Base-by-base conservation (phyloP, 2,329 filamentous ascomycete genomes). In the Microsporum canis region DNA sequence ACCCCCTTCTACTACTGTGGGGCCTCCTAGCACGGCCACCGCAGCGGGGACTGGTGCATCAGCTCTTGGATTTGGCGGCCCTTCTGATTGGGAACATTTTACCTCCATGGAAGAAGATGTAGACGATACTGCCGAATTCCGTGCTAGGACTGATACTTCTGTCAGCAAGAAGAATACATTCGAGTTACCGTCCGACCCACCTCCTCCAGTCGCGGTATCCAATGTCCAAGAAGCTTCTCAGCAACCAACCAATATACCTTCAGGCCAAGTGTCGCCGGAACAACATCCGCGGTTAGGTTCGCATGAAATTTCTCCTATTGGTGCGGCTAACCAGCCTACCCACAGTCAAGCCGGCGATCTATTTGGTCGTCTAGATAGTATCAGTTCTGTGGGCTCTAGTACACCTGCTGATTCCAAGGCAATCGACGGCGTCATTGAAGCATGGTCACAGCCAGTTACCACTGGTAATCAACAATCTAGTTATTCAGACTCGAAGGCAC, bases 1-100 rank as follows among this genome's bases (percentile, higher is more conserved):
- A n/a, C 60, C 61, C 36, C 53, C 60, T 36, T 38, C 43, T 39
- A 33, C 63, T 36, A 59, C 57, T n/a, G 31, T 14, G n/a, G 38
- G n/a, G 12, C 17, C 56, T 31, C 36, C 56, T 41, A 58, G 1
- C 33, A 34, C 31, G 14, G 31, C n/a, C 14, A 17, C 51, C 5
- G 14, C 39, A 10, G 36, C 39, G 4, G 23, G 14, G n/a, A 23
- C 61, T 41, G 60, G 59, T 23, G 57, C 61, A 51, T 75, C 76
- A 47, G 74, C 73, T 10, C 64, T 79, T 38, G 76, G 76, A 1
- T 65, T 66, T 49, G 75, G 76, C 3, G 71, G 72, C 1, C 77
- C 77, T 3, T 79, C 77, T 3, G 77, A 78, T 62, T 79, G 77
- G 77, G 77, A 79, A 63, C 73, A 78, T 65, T 71, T 77, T 61